phyloP scores from a whole-genome alignment of 2,329 filamentous ascomycete genomes.

The Aspergillus novoparasiticus region DNA sequence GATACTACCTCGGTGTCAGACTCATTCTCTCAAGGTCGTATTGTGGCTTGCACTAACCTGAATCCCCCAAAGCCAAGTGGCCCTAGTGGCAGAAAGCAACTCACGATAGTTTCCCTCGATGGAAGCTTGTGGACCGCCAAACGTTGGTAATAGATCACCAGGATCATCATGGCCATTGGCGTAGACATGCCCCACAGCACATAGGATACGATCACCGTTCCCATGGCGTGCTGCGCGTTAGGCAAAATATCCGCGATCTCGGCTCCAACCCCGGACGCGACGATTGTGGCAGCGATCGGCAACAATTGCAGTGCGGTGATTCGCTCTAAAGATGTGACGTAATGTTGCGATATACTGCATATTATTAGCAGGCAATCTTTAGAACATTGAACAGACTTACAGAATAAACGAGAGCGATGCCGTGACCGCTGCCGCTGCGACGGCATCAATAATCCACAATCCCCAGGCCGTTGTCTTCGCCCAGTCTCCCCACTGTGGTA shows the following conservation, averaged over 20 bases:
- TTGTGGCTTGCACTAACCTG: constrained; percentile 33
- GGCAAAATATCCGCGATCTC: constrained; percentile 63
- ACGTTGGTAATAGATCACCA: constrained; percentile 71
- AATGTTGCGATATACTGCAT: constrained; percentile 38
- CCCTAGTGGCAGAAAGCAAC: constrained; percentile 67
- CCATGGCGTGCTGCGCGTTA: constrained; percentile 57
- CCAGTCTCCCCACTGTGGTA: constrained; percentile 59
- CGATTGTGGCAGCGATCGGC: constrained; percentile 67
- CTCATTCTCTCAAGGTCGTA: constrained; percentile 22
- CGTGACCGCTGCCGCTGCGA: constrained; percentile 46
- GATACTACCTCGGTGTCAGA: constrained; percentile 38
- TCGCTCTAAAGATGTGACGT: constrained; percentile 47
- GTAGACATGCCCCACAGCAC: constrained; percentile 69
- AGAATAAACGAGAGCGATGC: constrained; percentile 59
- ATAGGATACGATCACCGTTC: constrained; percentile 66
- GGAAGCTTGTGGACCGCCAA: constrained; percentile 68
- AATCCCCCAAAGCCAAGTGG: constrained; percentile 69
- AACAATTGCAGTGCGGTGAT: constrained; percentile 69
- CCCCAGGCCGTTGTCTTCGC: constrained; percentile 51
- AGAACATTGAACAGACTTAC: constrained; percentile 35
- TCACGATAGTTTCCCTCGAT: constrained; percentile 67
- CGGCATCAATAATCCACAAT: constrained; percentile 54
- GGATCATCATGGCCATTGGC: constrained; percentile 62
- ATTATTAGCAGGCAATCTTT: constrained; percentile 26
- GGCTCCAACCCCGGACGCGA: constrained; percentile 66